Evolutionary conservation across 352 stramenopile species (phyloP), one percentile per base, ranked within the genome.

Genomic region (Globisporangium echinulatum): DNA sequence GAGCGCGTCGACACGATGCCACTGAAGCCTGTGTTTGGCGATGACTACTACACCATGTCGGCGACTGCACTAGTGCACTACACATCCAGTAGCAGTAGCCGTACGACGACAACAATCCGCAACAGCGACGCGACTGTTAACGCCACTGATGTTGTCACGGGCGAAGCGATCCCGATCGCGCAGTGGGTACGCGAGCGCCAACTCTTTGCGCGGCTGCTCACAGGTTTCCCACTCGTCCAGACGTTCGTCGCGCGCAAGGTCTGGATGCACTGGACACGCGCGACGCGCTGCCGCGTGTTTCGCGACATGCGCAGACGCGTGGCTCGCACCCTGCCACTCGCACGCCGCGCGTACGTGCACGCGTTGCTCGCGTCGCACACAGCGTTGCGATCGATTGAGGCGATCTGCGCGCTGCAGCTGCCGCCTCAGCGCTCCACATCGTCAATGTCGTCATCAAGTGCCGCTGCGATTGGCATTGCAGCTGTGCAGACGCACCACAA

Each of bases 21-120:
- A 3, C 71, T 70, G 4, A 59, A 61, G 39, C 56, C 61, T 5
- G 72, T 69, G 10, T 53, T 52, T 6, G 72, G 69, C 0, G 82
- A 89, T 56, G 82, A 91, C 58, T 88, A 85, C 52, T 89, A 82
- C 64, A 84, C 88, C 56, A 78, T 91, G 76, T 87, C 75, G 7
- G 64, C 74, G 10, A 66, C 75, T 7, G 71, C 79, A 7, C 58
- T 91, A 4, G 79, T 91, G 9, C 79, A 87, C 56, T 75, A 87
- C 46, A 71, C 43, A 73, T 64, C 17, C 72, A 63, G 6, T 8
- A 50, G 71, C 7, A 33, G 14, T 13, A 46, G 13, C 50, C n/a
- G 25, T 9, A 14, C 8, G 2, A 25, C 25, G 25, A 25, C 25
- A 25, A 25, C 25, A 2, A 25, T 25, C 25, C 25, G 71, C 9